These are phyloP conservation scores for Schrenkiella parvula DNA, from an alignment of 345 rosid species.

Conservation along the genomic window DNA sequence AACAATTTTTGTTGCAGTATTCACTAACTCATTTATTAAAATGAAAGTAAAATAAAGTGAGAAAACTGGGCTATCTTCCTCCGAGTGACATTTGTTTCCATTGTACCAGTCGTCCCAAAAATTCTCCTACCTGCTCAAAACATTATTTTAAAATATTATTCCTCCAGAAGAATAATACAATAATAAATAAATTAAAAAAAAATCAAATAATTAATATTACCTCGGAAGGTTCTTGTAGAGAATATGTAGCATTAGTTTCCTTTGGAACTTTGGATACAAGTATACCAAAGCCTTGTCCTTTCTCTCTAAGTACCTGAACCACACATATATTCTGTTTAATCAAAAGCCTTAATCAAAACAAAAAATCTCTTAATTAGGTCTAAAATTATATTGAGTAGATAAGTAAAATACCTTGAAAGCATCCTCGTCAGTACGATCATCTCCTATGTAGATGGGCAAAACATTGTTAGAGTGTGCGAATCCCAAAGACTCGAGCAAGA, in stretches of 20 bases:
- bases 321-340: background rate
- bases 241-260: slow-evolving; percentile 81
- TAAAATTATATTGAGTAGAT: background rate
- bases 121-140: slow-evolving; percentile 57
- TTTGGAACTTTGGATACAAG: slow-evolving; percentile 78
- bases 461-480: slow-evolving; percentile 55
- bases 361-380: background rate
- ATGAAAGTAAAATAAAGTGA: background rate
- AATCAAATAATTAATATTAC: slow-evolving; percentile 17
- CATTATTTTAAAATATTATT: background rate
- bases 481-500: slow-evolving; percentile 65
- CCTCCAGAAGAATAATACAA: background rate
- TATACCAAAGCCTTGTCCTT: slow-evolving; percentile 86
- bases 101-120: slow-evolving; percentile 58
- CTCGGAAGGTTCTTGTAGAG: slow-evolving; percentile 86
- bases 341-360: too few relatives aligned
- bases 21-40: background rate
- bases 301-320: slow-evolving; percentile 53
- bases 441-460: slow-evolving; percentile 79
- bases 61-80: slow-evolving; percentile 1
- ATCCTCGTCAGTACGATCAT: slow-evolving; percentile 89
- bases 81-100: slow-evolving; percentile 47
- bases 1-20: slow-evolving; percentile 8
- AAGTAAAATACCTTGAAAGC: slow-evolving; percentile 65
- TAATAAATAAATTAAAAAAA: background rate